These are phyloP conservation scores for Dryas integrifolia DNA, from an alignment of 331 rosid genomes.

Conservation along the genomic window DNA sequence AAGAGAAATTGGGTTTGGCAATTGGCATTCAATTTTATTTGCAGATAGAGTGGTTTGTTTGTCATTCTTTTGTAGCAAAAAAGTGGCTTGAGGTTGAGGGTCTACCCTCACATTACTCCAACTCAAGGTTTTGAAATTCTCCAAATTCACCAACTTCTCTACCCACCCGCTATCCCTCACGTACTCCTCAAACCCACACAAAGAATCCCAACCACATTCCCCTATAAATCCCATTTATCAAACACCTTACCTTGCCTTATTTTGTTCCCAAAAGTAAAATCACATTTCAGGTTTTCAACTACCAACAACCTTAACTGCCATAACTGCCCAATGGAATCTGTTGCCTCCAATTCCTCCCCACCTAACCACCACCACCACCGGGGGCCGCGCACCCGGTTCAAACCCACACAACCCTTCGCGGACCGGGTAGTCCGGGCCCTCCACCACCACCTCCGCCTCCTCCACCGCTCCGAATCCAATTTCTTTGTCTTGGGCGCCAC, in stretches of 20 bases:
- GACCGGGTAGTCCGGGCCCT: constrained; percentile 71
- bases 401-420: constrained; percentile 48
- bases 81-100: neutral
- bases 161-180: constrained; percentile 45
- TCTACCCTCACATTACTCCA: constrained; percentile 10
- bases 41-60: too few relatives aligned
- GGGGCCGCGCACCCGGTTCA: constrained; percentile 27
- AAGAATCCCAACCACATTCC: constrained; percentile 41
- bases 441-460: constrained; percentile 69
- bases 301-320: constrained; percentile 16
- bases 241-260: neutral
- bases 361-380: constrained; percentile 24
- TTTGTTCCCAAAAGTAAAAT: neutral
- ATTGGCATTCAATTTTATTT: too few relatives aligned
- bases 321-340: constrained; percentile 36
- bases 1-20: too few relatives aligned
- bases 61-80: neutral
- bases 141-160: constrained; percentile 1
- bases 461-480: constrained; percentile 60
- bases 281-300: constrained; percentile 5
- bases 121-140: neutral
- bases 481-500: constrained; percentile 83
- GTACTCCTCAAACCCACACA: constrained; percentile 38
- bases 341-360: constrained; percentile 45
- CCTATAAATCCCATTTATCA: constrained; percentile 16